phyloP scores from a whole-genome alignment of 2,329 filamentous ascomycete species.

The Colletotrichum tabaci region DNA sequence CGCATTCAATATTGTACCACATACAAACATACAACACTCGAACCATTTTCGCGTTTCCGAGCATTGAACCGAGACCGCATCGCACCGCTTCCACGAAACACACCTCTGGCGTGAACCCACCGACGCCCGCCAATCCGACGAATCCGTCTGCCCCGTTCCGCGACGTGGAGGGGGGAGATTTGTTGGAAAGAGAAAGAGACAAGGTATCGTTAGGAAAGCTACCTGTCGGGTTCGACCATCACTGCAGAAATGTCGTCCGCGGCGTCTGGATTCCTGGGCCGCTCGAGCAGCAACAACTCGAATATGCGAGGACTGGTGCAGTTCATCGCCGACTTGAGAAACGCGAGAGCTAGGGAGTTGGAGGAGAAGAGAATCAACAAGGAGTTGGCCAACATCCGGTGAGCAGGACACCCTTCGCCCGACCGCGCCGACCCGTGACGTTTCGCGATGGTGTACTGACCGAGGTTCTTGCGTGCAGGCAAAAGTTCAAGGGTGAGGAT shows the following conservation, averaged over 20 bases:
- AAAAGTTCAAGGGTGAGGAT: slow-evolving; percentile 89
- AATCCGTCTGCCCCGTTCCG: not conserved
- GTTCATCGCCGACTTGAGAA: slow-evolving; percentile 97
- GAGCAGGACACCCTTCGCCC: slow-evolving; percentile 50
- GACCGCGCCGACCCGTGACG: slow-evolving; percentile 3
- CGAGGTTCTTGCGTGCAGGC: slow-evolving; percentile 60
- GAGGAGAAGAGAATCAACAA: slow-evolving; percentile 99
- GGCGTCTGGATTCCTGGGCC: slow-evolving; percentile 75
- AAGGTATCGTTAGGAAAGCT: not conserved
- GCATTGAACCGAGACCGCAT: slow-evolving; percentile 17
- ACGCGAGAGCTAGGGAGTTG: slow-evolving; percentile 92
- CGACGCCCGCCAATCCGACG: slow-evolving; percentile 19
- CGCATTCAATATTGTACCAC: slow-evolving; percentile 10
- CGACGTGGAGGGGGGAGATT: slow-evolving; percentile 9
- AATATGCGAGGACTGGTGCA: slow-evolving; percentile 91
- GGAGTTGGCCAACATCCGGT: slow-evolving; percentile 96
- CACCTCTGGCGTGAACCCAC: slow-evolving; percentile 3
- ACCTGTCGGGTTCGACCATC: slow-evolving; percentile 1
- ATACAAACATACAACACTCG: not conserved
- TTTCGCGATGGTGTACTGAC: slow-evolving; percentile 40
- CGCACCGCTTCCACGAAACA: slow-evolving; percentile 17
- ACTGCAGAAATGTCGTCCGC: slow-evolving; percentile 66
- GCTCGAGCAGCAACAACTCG: slow-evolving; percentile 74
- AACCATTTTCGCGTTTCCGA: slow-evolving; percentile 1
- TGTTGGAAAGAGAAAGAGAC: not conserved